Evolutionary conservation across 148 eudicot genomes (phyloP).

Genomic region (Pouteria glomerata): DNA sequence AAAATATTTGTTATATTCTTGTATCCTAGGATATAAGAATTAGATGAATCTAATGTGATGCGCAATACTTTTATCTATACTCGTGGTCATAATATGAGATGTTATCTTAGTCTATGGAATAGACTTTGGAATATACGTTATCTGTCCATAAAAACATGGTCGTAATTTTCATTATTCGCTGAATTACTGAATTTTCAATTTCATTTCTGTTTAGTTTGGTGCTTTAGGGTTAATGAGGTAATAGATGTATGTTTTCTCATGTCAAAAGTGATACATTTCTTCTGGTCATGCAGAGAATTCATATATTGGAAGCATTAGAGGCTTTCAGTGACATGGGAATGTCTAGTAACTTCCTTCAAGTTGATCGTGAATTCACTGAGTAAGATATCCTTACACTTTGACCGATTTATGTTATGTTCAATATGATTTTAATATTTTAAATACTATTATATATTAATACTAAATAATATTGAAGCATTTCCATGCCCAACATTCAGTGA

Average conservation of each 20-base stretch:
- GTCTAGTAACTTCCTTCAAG: constrained; percentile 42
- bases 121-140: too few species aligned
- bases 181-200: too few species aligned
- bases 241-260: not conserved
- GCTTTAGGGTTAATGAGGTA: not conserved
- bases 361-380: constrained; percentile 68
- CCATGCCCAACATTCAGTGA: too few species aligned
- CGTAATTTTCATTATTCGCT: too few species aligned
- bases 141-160: not conserved
- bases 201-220: not conserved
- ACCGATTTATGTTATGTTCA: not conserved
- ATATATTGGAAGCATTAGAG: constrained; percentile 74
- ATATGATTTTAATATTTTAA: not conserved
- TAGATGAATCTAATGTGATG: too few species aligned
- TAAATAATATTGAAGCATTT: not conserved
- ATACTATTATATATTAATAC: too few species aligned
- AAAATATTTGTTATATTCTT: too few species aligned
- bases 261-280: constrained; percentile 9
- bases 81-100: too few species aligned
- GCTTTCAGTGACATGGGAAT: constrained; percentile 51
- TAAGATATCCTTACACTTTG: constrained; percentile 30
- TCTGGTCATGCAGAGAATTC: constrained; percentile 65
- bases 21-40: too few species aligned
- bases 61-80: too few species aligned
- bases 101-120: too few species aligned